phyloP scores from a whole-genome alignment of 2,329 filamentous ascomycete genomes.

The Pyrenophora teres region DNA sequence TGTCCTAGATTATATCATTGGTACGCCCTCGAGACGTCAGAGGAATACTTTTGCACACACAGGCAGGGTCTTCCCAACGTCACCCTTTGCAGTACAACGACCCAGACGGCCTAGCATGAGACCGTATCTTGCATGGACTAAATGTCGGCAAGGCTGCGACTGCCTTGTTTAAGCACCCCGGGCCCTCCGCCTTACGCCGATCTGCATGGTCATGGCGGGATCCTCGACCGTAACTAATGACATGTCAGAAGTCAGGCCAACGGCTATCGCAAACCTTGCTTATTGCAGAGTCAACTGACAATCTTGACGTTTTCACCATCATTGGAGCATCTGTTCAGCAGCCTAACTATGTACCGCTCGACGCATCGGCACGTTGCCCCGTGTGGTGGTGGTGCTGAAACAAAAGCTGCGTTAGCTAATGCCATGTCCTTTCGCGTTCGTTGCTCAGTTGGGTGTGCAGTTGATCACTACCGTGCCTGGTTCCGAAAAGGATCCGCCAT shows the following conservation, averaged over 20 bases:
- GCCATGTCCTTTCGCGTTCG: no score
- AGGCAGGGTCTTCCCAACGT: constrained; percentile 7
- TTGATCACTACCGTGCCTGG: no score
- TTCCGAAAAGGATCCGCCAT: no score
- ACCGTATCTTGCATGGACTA: background rate
- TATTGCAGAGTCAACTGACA: background rate
- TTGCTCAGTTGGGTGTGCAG: no score
- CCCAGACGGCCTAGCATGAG: background rate
- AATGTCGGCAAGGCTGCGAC: constrained; percentile 1
- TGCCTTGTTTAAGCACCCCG: background rate
- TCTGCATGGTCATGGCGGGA: constrained; percentile 15
- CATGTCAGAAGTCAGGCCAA: background rate
- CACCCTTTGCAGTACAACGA: constrained; percentile 3
- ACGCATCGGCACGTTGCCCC: no score
- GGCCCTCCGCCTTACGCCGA: background rate
- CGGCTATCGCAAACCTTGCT: background rate
- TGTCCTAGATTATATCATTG: background rate
- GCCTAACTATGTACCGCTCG: no score
- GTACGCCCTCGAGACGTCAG: background rate
- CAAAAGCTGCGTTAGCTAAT: no score
- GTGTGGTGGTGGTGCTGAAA: no score
- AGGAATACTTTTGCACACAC: background rate
- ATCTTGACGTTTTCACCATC: background rate
- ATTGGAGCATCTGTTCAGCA: background rate
- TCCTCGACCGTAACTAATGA: background rate